A percentile compares a stretch with the other conserved stretches of the same genome.
phyloP scores from a whole-genome alignment of 495 filamentous ascomycete species.

The Neurospora sp. region DNA sequence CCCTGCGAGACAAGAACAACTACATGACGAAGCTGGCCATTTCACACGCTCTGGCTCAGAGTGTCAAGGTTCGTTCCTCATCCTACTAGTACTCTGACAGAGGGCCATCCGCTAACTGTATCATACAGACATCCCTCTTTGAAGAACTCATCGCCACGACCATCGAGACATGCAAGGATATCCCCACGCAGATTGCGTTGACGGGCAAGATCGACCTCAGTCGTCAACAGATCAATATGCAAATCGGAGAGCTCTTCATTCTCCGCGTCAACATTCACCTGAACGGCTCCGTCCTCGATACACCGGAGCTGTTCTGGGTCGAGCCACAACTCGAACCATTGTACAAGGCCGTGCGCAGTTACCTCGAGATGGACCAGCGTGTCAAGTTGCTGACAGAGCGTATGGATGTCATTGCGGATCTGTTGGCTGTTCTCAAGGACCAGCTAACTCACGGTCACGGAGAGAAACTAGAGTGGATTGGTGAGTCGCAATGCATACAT shows the following conservation, averaged over 20 bases:
- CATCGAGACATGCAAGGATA: slow-evolving; percentile 77
- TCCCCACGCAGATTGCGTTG: slow-evolving; percentile 79
- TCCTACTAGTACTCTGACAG: background rate
- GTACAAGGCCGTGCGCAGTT: slow-evolving; percentile 87
- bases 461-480: slow-evolving; percentile 93
- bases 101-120: slow-evolving; percentile 1
- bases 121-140: slow-evolving; percentile 76
- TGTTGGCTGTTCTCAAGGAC: slow-evolving; percentile 89
- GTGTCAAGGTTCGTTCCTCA: slow-evolving; percentile 59
- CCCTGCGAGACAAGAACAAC: slow-evolving; percentile 78
- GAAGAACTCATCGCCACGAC: slow-evolving; percentile 93
- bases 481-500: slow-evolving; percentile 35
- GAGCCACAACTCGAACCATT: slow-evolving; percentile 93
- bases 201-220: slow-evolving; percentile 84
- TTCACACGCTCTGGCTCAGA: slow-evolving; percentile 87
- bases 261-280: slow-evolving; percentile 94
- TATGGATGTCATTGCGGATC: slow-evolving; percentile 85
- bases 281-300: slow-evolving; percentile 93
- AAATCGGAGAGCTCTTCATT: slow-evolving; percentile 96
- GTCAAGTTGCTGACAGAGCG: slow-evolving; percentile 85
- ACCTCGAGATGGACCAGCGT: slow-evolving; percentile 95
- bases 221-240: slow-evolving; percentile 88
- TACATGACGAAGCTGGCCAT: slow-evolving; percentile 98
- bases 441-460: slow-evolving; percentile 94
- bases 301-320: slow-evolving; percentile 95